Base-by-base conservation (phyloP, 305 asterid species). In the Rubia tinctorum region DNA sequence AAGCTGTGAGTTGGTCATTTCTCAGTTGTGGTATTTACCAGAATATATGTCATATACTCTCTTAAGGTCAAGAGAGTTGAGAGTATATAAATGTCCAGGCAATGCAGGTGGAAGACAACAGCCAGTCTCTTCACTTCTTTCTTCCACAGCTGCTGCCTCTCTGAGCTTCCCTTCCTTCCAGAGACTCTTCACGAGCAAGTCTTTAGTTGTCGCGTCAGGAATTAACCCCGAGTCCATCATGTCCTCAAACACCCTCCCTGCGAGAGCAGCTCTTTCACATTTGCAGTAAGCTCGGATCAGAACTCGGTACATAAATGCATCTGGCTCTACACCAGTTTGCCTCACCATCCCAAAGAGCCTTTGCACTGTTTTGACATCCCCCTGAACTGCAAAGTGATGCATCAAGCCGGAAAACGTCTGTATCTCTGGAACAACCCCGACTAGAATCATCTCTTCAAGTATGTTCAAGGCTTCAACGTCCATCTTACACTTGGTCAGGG, bases 131-230 rank as follows among this genome's bases (percentile, higher is more conserved):
- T 88, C 96, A 7, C 84, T 83, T 71, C 76, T 85, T 86, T 89
- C 96, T 80, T 89, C 95, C 10, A 95, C 96, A 27, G 80, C 86
- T 76, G 96, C 99, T 11, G 98, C 97, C 79, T 95, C 97, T 78
- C 96, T 85, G 47, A 95, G 85, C 86, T 89, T 92, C 2, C 98
- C 96, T 84, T 92, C 98, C 79, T 88, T 90, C 99, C 98, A 92
- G n/a, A 95, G 83, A 77, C 94, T 88, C 84, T 87, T 95, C 71
- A 95, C 96, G 2, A 95, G 94, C 69, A 88, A 76, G 47, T 88
- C 85, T 70, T 92, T 90, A 8, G 99, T 85, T 14, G 81, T 75
- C 53, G 55, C 71, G 79, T 95, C 98, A 1, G 86, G 90, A 86
- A 88, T 74, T 68, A 89, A 62, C 9, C 82, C 73, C 2, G 82